Evolutionary conservation across 352 stramenopile genomes (phyloP), one percentile per base, ranked within the genome.

Genomic region (Lagenidium giganteum): DNA sequence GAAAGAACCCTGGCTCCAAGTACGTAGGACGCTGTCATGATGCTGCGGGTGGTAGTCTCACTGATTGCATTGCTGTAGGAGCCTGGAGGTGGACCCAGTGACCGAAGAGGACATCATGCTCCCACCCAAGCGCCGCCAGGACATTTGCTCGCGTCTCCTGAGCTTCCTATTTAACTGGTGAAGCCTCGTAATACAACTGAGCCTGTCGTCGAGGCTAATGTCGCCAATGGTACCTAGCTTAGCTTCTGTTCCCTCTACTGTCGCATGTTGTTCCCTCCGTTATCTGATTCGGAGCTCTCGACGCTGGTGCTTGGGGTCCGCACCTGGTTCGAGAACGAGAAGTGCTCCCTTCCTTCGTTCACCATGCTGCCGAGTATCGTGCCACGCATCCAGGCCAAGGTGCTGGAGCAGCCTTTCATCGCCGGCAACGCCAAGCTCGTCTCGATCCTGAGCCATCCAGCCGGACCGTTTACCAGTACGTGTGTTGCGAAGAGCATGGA

Each of bases 161-260:
- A 71, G 61, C 51, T 93, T 85, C 62, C 60, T 93, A 74, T 93
- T 93, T 82, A 88, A 88, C 40, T 84, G 77, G 76, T 91, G 41
- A 61, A 17, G 22, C 8, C 32, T 20, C 32, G 32, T 13, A 20
- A 38, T 13, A 38, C 32, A 38, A 38, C 32, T 38, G 32, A 38
- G 32, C 32, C 27, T 32, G 27, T 32, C 27, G 27, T 32, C 27
- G 27, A 32, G 27, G 27, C 27, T 32, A 32, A 32, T 32, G 27
- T 32, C 27, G 27, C 27, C 27, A 32, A 32, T 32, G 27, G 27
- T 32, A 32, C 27, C 27, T 32, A 32, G 27, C 27, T 32, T 32
- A 32, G 27, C 27, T 32, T 32, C 27, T 32, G 27, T 32, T 32
- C 27, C 27, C 27, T 32, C 8, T 13, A 32, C 8, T n/a, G n/a